Evolutionary conservation across 495 filamentous ascomycete genomes (phyloP), one percentile per base, ranked within the genome.

Genomic region (Penicillium paxilli): DNA sequence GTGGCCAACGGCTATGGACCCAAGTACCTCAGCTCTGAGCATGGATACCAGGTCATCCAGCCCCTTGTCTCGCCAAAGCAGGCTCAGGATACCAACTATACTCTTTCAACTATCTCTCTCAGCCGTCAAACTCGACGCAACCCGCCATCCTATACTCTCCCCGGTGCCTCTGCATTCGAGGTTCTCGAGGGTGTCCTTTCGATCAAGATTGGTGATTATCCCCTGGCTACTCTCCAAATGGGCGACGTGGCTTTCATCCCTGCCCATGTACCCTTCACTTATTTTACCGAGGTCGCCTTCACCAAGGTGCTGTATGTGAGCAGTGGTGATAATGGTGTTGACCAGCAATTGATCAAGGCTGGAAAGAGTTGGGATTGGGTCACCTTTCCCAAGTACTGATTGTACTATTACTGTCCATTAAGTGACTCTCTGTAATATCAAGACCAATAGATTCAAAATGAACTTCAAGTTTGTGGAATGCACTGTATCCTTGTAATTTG

Each of bases 191-290:
- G 73, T 9, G 46, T 61, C 24, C 44, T 78, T 0, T 52, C 40
- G 28, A 61, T 76, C 16, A 37, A 58, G 40, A 70, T 75, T 47
- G 68, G 63, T 1, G 68, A 62, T 16, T 69, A 68, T 49, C 66
- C 71, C 1, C 42, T 50, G 3, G 65, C 65, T 4, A 54, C 28
- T 6, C 38, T 76, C 33, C 50, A 51, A 23, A 54, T 35, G 32
- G 74, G 74, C 8, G 74, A 78, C 54, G 72, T 76, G 0, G 66
- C 68, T 16, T 73, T 76, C 49, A 62, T 76, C 25, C 72, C 73
- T 12, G 52, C 51, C 3, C 32, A 51, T 4, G 61, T 63, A 0
- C 16, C 44, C 2, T 75, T 71, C 47, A 55, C 52, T 47, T 78
- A 76, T 46, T 71, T 57, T 32, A 67, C 54, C 11, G 52, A 54